Evolutionary conservation across 257 asterid genomes (phyloP), one percentile per base, ranked within the genome.

Genomic region (Solanum chmielewskii): DNA sequence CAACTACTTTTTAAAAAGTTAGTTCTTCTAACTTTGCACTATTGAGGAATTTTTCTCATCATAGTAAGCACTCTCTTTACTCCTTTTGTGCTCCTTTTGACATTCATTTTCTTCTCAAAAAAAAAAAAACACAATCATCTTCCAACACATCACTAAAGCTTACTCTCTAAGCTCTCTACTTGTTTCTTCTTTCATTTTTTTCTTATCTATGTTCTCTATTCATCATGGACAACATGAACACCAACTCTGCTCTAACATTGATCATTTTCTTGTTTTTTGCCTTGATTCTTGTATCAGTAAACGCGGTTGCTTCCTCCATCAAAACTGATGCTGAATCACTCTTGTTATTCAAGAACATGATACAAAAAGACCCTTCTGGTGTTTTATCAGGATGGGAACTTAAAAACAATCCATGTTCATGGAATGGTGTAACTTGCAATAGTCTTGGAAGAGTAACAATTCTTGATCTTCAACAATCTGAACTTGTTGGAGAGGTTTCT

Each of bases 341-440:
- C n/a, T 86, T 91, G 2, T 68, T 92, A n/a, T 94, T 96, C 96
- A 96, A 95, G 91, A 96, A 93, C 74, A 94, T 92, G 98, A 92
- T 96, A 47, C 90, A 85, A 6, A 87, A 83, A 11, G 98, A 96
- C 75, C 96, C 97, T 3, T 75, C 75, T 62, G 97, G 92, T 83
- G 94, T 86, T 71, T 87, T 95, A 59, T 94, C 98, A 15, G 91
- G 86, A 7, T 96, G 99, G 99, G 88, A 89, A 31, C 91, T 75
- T 35, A 90, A 76, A 44, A 90, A 75, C 11, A 94, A 94, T 87
- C 93, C 96, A 29, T 96, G 99, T 90, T 87, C 90, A 25, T 96
- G 96, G 95, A 83, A 85, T 76, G 98, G 98, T 68, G 90, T 96
- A 85, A 85, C 91, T 49, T 96, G 98, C 94, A 93, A 49, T 49